Evolutionary conservation across 139 green algal species (phyloP).

Genomic region (Haematococcus sp.): DNA sequence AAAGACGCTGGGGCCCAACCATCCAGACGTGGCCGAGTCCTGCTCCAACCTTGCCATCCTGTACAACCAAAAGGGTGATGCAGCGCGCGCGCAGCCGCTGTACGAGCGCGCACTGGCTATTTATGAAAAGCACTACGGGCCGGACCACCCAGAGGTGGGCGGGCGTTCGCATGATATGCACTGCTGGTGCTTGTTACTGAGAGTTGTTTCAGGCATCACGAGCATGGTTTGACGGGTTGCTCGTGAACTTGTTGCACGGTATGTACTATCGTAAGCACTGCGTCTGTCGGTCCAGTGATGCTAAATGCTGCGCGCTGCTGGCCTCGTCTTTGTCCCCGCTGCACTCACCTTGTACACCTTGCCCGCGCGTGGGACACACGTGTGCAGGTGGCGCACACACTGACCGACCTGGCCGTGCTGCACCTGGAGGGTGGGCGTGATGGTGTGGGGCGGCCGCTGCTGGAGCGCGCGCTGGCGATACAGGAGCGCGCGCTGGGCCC

Average conservation of each 20-base stretch:
- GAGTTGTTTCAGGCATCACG: no score
- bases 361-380: no score
- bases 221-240: no score
- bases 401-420: conserved; percentile 90
- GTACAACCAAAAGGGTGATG: conserved; percentile 66
- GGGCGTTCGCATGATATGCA: no score
- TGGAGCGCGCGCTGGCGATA: conserved; percentile 81
- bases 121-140: conserved; percentile 67
- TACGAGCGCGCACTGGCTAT: conserved; percentile 84
- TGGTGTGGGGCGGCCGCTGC: conserved; percentile 70
- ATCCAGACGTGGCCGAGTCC: conserved; percentile 72
- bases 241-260: no score
- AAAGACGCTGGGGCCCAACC: conserved; percentile 42
- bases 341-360: no score
- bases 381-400: conserved; percentile 91
- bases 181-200: no score
- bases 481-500: conserved; percentile 76
- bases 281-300: no score
- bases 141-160: conserved; percentile 71
- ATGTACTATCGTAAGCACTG: no score
- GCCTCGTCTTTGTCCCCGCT: no score
- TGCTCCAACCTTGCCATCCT: conserved; percentile 83
- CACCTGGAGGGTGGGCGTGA: conserved; percentile 83
- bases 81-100: conserved; percentile 66
- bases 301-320: no score